Evolutionary conservation across 164 flowering plant species (phyloP).

Genomic region (Paratinospora sagittata): DNA sequence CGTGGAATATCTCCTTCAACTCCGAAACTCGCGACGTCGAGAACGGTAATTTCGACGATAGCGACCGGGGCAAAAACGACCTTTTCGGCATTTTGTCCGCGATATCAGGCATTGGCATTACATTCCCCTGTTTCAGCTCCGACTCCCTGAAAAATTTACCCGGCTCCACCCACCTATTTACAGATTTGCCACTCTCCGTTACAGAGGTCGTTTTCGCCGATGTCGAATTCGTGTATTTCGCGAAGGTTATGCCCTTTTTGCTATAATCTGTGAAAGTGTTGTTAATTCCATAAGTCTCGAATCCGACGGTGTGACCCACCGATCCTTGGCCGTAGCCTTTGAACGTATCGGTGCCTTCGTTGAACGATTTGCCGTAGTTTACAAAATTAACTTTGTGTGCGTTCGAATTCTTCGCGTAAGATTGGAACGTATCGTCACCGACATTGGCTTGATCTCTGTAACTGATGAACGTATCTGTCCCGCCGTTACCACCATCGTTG

Average conservation of each 20-base stretch:
- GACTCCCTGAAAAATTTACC: slow-evolving; percentile 83
- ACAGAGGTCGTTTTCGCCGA: background rate
- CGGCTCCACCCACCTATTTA: slow-evolving; percentile 55
- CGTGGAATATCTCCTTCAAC: slow-evolving; percentile 44
- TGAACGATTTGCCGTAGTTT: slow-evolving; percentile 70
- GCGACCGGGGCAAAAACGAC: slow-evolving; percentile 68
- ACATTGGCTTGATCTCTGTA: slow-evolving; percentile 67
- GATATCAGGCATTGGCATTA: slow-evolving; percentile 79
- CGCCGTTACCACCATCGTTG: slow-evolving; percentile 43
- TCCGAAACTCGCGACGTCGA: slow-evolving; percentile 30
- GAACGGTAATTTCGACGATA: slow-evolving; percentile 62
- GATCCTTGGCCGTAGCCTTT: slow-evolving; percentile 61
- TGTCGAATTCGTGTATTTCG: slow-evolving; percentile 33
- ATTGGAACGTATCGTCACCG: slow-evolving; percentile 60
- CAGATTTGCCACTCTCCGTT: slow-evolving; percentile 21
- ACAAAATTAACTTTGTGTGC: slow-evolving; percentile 39
- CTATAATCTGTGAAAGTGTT: slow-evolving; percentile 49
- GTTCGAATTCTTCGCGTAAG: slow-evolving; percentile 54
- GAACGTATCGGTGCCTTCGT: slow-evolving; percentile 54
- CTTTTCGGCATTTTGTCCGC: slow-evolving; percentile 76
- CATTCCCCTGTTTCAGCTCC: slow-evolving; percentile 49
- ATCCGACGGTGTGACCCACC: slow-evolving; percentile 27
- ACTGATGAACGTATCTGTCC: slow-evolving; percentile 34
- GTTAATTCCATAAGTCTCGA: slow-evolving; percentile 46
- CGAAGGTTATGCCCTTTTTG: slow-evolving; percentile 34